These are phyloP conservation scores for Batrachochytrium dendrobatidis DNA, from an alignment of 371 early-diverging fungal species.

Conservation along the genomic window DNA sequence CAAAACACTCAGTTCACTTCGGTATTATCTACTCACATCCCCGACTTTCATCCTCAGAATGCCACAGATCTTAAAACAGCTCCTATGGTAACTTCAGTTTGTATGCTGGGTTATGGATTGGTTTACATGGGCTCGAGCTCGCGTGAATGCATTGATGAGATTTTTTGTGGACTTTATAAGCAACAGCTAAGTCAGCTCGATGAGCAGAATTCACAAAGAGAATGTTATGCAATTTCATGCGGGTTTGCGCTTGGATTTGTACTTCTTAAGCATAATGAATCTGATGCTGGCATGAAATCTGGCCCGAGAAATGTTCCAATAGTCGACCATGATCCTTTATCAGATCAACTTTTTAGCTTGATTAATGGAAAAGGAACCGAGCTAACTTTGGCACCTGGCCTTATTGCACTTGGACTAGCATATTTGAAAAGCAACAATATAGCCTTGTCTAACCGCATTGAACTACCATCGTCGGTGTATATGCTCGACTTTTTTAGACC, in stretches of 20 bases:
- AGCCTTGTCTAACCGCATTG: slow-evolving; percentile 54
- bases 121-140: slow-evolving; percentile 60
- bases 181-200: slow-evolving; percentile 11
- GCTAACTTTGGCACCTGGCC: slow-evolving; percentile 64
- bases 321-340: too few species aligned
- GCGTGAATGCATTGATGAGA: slow-evolving; percentile 57
- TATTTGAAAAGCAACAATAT: slow-evolving; percentile 69
- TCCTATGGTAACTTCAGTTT: slow-evolving; percentile 54
- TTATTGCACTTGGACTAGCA: slow-evolving; percentile 75
- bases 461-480: slow-evolving; percentile 47
- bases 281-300: slow-evolving; percentile 37
- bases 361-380: too few species aligned
- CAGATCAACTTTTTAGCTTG: too few species aligned
- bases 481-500: slow-evolving; percentile 63
- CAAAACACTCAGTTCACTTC: slow-evolving; percentile 54
- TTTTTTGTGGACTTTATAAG: slow-evolving; percentile 60
- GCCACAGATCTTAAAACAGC: slow-evolving; percentile 40
- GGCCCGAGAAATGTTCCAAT: too few species aligned
- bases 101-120: slow-evolving; percentile 68
- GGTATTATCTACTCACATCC: slow-evolving; percentile 64
- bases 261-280: slow-evolving; percentile 35
- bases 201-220: slow-evolving; percentile 22
- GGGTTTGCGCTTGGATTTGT: slow-evolving; percentile 70
- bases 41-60: slow-evolving; percentile 46
- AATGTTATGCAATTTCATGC: slow-evolving; percentile 30